phyloP scores from a whole-genome alignment of 2,329 filamentous ascomycete species.

The Aspergillus quadrilineatus region DNA sequence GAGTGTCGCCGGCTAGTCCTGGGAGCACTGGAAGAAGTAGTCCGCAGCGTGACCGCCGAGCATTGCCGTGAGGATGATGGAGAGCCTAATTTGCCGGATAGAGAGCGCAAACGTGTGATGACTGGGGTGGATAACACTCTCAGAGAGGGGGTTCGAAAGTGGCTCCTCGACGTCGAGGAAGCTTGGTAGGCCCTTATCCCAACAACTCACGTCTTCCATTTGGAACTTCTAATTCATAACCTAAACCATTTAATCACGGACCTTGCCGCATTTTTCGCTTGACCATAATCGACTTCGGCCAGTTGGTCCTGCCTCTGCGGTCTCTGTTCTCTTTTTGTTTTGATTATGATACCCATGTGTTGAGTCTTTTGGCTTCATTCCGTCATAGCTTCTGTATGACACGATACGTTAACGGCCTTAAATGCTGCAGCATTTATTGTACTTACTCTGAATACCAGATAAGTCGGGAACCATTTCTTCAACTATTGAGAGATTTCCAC shows the following conservation, averaged over 20 bases:
- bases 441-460: not conserved
- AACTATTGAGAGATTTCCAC: not conserved
- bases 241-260: not conserved
- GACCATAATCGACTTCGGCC: not conserved
- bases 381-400: constrained; percentile 7
- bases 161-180: constrained; percentile 53
- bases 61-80: constrained; percentile 43
- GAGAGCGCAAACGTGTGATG: constrained; percentile 34
- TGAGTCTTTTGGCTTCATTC: constrained; percentile 17
- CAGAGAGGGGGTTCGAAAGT: constrained; percentile 57
- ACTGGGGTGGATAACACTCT: constrained; percentile 50
- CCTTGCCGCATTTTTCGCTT: not conserved
- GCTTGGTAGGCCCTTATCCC: constrained; percentile 31
- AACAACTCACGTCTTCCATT: not conserved
- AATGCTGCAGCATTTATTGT: not conserved
- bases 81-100: constrained; percentile 32
- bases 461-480: not conserved
- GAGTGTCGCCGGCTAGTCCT: constrained; percentile 57
- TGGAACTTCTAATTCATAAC: not conserved
- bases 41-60: constrained; percentile 54
- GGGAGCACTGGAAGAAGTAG: constrained; percentile 57
- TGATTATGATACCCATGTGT: constrained; percentile 30
- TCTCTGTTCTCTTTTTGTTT: constrained; percentile 2
- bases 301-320: constrained; percentile 4
- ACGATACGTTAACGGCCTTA: constrained; percentile 12